Percentiles rank a stretch among this genome's conserved stretches.
phyloP scores from a whole-genome alignment of 495 filamentous ascomycete genomes.

The Podospora pseudopauciseta region DNA sequence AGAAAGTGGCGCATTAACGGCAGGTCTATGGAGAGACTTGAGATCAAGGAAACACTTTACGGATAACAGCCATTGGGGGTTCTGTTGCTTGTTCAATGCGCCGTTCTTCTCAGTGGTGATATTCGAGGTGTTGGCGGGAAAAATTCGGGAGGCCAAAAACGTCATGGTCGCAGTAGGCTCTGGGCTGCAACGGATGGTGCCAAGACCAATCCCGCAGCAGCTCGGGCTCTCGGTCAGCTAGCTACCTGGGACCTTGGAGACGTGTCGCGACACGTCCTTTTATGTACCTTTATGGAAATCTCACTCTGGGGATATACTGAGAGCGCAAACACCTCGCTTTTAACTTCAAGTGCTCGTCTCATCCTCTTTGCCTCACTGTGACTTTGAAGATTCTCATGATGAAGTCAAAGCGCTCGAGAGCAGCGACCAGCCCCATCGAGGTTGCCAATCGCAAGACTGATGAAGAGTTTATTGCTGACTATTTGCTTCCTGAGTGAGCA shows the following conservation, averaged over 20 bases:
- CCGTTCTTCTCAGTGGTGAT: neutral
- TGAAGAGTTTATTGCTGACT: conserved; percentile 42
- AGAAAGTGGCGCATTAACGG: conserved; percentile 19
- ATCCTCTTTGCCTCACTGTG: neutral
- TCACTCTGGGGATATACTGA: neutral
- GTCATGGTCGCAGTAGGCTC: neutral
- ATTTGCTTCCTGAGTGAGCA: conserved; percentile 41
- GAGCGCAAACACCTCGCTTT: neutral
- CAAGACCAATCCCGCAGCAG: neutral
- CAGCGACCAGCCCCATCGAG: conserved; percentile 40
- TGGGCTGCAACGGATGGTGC: neutral
- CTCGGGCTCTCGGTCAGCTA: too few relatives aligned
- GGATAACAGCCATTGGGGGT: neutral
- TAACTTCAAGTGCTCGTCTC: neutral
- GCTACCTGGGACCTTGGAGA: neutral
- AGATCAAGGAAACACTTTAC: neutral
- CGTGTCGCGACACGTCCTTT: neutral
- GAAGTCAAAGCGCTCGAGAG: conserved; percentile 32
- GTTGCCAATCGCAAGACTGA: conserved; percentile 43
- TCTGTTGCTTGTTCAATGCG: neutral
- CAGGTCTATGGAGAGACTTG: neutral
- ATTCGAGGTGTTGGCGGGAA: neutral
- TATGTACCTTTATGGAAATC: neutral
- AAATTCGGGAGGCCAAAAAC: neutral
- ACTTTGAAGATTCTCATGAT: conserved; percentile 7